Conservation (phyloP, 2,329 filamentous ascomycete genomes). For the Colletotrichum sp. region DNA sequence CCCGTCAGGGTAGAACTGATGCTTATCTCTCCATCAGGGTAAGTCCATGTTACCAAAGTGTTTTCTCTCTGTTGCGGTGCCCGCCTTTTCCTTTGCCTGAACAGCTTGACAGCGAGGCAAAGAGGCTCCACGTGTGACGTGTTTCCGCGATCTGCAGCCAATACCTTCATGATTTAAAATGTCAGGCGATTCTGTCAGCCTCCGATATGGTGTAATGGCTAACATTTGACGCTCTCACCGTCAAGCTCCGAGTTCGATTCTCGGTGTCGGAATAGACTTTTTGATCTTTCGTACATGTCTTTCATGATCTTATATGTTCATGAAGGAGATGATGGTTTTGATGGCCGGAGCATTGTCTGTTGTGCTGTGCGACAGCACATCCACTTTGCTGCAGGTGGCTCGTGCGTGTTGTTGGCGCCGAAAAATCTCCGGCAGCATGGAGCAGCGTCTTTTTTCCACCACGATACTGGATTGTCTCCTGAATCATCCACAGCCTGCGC, state of each 20-base stretch:
- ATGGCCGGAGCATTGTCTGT: neutral
- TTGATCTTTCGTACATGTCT: fast-evolving
- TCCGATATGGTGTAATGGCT: neutral
- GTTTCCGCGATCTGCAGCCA: neutral
- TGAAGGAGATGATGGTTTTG: neutral
- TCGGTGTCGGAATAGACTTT: neutral
- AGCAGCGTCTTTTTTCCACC: neutral
- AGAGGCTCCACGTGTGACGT: neutral
- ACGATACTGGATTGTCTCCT: neutral
- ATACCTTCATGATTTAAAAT: neutral
- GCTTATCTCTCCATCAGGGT: neutral
- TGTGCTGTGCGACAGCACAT: neutral
- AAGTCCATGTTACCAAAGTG: neutral
- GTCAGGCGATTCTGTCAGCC: fast-evolving
- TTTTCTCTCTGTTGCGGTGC: neutral
- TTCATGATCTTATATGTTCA: neutral
- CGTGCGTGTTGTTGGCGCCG: neutral
- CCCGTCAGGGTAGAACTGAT: neutral
- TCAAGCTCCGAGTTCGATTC: conserved; percentile 3
- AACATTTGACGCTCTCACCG: conserved; percentile 11
- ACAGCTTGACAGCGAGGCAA: neutral
- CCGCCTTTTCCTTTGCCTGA: too few relatives aligned
- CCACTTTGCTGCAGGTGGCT: neutral
- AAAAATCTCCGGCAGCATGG: neutral
- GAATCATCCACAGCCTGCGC: neutral